Percentiles rank a stretch among this genome's conserved stretches.
These are phyloP conservation scores for Botrytis cinerea DNA, from an alignment of 2,329 filamentous ascomycete genomes.

Conservation along the genomic window DNA sequence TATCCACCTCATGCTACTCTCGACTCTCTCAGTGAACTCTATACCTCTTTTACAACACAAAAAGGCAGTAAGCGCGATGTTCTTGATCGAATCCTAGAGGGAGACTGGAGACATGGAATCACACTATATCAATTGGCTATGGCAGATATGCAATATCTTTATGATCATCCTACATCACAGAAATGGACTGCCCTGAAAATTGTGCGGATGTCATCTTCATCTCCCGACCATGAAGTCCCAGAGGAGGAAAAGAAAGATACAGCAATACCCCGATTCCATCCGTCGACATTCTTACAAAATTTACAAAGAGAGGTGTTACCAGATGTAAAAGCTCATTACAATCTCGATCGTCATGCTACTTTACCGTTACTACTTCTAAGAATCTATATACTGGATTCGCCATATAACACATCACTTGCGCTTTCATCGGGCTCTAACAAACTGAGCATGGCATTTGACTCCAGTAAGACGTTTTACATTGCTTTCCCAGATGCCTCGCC, in stretches of 20 bases:
- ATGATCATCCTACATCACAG: conserved; percentile 64
- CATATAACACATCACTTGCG: conserved; percentile 67
- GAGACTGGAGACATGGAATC: conserved; percentile 68
- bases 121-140: conserved; percentile 68
- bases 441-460: conserved; percentile 50
- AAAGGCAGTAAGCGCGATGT: conserved; percentile 65
- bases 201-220: conserved; percentile 47
- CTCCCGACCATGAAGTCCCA: conserved; percentile 4
- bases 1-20: conserved; percentile 68
- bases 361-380: conserved; percentile 74
- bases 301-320: conserved; percentile 74
- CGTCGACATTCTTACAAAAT: conserved; percentile 75
- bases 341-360: conserved; percentile 69
- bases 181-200: conserved; percentile 66
- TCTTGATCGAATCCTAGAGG: conserved; percentile 62
- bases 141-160: conserved; percentile 66
- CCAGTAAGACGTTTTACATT: conserved; percentile 72
- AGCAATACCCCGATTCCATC: conserved; percentile 71
- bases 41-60: conserved; percentile 58
- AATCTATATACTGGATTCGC: conserved; percentile 77
- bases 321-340: conserved; percentile 81
- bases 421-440: conserved; percentile 39
- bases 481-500: conserved; percentile 81
- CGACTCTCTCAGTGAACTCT: conserved; percentile 66
- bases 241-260: conserved; percentile 47